Evolutionary conservation across 2,329 filamentous ascomycete species (phyloP).

Genomic region (Rosellinia necatrix): DNA sequence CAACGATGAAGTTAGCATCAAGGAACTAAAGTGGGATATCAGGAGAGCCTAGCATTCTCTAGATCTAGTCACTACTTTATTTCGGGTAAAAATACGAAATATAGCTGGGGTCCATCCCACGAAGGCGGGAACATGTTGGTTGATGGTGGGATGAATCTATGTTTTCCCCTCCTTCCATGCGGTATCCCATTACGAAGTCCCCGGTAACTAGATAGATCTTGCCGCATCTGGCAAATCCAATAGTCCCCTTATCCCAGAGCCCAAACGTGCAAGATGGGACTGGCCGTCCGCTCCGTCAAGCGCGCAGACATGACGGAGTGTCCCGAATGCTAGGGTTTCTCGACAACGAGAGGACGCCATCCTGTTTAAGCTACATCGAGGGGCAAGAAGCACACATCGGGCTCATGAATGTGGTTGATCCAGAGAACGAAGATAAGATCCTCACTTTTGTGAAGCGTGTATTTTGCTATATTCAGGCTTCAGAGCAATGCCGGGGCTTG

Average conservation of each 20-base stretch:
- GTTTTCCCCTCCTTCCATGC: too few species aligned
- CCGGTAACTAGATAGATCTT: too few species aligned
- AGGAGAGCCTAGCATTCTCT: slow-evolving; percentile 63
- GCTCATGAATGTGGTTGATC: background rate
- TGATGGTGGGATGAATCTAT: background rate
- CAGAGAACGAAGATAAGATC: background rate
- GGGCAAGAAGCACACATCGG: background rate
- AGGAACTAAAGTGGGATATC: slow-evolving; percentile 86
- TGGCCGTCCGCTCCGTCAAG: background rate
- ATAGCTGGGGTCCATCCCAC: background rate
- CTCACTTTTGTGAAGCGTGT: background rate
- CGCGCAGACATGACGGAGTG: background rate
- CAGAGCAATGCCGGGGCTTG: background rate
- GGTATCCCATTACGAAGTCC: too few species aligned
- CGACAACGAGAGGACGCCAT: background rate
- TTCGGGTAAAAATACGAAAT: background rate
- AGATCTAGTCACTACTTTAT: background rate
- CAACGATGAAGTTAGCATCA: slow-evolving; percentile 88
- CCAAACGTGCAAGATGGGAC: background rate
- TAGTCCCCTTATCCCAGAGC: background rate
- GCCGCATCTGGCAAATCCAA: background rate
- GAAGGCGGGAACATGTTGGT: background rate
- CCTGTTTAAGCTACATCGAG: background rate
- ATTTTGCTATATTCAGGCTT: background rate
- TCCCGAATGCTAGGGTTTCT: background rate